phyloP scores from a whole-genome alignment of 345 rosid genomes.

The Bretschneidera sinensis region DNA sequence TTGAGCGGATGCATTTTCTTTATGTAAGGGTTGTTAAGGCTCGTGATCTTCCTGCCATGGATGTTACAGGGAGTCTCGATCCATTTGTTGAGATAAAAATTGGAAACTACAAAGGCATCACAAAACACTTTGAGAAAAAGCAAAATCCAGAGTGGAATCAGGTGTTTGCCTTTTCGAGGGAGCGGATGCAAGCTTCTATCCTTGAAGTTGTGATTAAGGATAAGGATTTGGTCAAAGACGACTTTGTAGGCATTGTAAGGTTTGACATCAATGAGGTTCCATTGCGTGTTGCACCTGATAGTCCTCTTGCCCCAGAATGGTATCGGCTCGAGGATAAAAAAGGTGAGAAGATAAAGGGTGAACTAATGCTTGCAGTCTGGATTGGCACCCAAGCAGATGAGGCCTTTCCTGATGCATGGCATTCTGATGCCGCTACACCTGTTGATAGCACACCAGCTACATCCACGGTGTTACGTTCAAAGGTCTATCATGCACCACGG shows the following conservation, averaged over 20 bases:
- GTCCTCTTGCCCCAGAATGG: conserved; percentile 98
- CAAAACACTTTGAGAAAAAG: conserved; percentile 84
- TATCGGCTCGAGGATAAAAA: conserved; percentile 82
- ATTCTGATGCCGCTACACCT: conserved; percentile 90
- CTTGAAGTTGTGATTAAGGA: conserved; percentile 85
- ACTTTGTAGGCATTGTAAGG: conserved; percentile 74
- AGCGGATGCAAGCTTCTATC: conserved; percentile 83
- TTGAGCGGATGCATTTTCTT: conserved; percentile 90
- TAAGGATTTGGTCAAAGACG: conserved; percentile 85
- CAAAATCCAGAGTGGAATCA: conserved; percentile 92
- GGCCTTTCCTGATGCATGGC: conserved; percentile 98
- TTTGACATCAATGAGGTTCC: conserved; percentile 88
- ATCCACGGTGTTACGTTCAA: conserved; percentile 64
- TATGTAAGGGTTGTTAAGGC: conserved; percentile 96
- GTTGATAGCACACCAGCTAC: conserved; percentile 55
- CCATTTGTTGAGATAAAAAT: conserved; percentile 91
- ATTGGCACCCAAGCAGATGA: conserved; percentile 98
- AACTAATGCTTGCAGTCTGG: conserved; percentile 97
- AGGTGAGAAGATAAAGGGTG: conserved; percentile 80
- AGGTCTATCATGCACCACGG: conserved; percentile 91
- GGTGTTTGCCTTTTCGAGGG: conserved; percentile 96
- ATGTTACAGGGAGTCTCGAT: conserved; percentile 86
- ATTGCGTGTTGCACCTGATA: conserved; percentile 91
- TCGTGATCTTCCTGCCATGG: conserved; percentile 85
- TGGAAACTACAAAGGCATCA: conserved; percentile 91